Evolutionary conservation across 768 basidiomycete genomes (phyloP).

Genomic region (Naganishia kalamii): DNA sequence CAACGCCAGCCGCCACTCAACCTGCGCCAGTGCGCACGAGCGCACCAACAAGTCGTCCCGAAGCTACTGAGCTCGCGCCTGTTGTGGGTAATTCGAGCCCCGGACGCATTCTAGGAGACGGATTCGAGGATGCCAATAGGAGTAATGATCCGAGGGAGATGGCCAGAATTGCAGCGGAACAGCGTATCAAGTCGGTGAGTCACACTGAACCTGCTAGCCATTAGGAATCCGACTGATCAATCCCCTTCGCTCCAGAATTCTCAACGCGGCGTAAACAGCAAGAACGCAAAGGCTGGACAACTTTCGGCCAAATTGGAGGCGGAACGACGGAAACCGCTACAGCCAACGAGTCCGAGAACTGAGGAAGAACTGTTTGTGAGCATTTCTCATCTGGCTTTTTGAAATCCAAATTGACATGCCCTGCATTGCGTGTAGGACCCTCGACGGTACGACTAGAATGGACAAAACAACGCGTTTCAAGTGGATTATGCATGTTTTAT

Average conservation of each 20-base stretch:
- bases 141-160: slow-evolving; percentile 38
- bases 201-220: not conserved
- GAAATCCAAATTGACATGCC: not conserved
- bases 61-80: no score
- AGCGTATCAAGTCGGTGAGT: slow-evolving; percentile 42
- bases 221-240: no score
- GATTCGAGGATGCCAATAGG: slow-evolving; percentile 22
- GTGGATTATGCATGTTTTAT: no score
- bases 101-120: slow-evolving; percentile 18
- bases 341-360: not conserved
- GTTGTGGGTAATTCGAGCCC: not conserved
- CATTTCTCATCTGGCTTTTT: no score
- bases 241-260: not conserved
- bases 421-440: not conserved
- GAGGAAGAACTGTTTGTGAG: slow-evolving; percentile 11
- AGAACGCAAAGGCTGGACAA: slow-evolving; percentile 27
- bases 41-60: no score
- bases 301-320: slow-evolving; percentile 39
- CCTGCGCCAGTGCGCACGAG: not conserved
- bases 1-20: slow-evolving; percentile 6
- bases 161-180: slow-evolving; percentile 40
- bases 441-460: slow-evolving; percentile 1
- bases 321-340: slow-evolving; percentile 29
- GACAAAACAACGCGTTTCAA: no score
- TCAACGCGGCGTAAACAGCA: slow-evolving; percentile 10